Base-by-base conservation (phyloP, 495 filamentous ascomycete genomes). In the Penicillium maclennaniae region DNA sequence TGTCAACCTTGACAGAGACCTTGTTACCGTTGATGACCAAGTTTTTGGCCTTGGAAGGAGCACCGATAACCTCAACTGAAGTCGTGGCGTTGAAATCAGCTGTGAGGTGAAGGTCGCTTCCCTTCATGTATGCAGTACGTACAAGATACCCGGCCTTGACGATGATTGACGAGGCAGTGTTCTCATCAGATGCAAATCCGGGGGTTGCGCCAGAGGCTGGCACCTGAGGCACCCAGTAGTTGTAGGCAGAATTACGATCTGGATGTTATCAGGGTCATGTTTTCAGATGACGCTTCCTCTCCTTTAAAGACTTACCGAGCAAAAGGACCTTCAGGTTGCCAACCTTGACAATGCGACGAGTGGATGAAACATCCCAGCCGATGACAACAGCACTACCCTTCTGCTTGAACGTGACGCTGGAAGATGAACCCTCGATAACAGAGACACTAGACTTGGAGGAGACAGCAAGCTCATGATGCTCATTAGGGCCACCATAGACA, bases 61-160 rank as follows among this genome's bases (percentile, higher is more conserved):
- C 81, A 6, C 84, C 83, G 34, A 89, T 76, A 45, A 90, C 72
- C 53, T 90, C 85, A 10, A 91, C 69, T 0, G 74, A 65, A 0
- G 84, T 84, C 1, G 87, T 87, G 4, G 75, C 69, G 58, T 91
- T 91, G 65, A 90, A 77, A 59, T 92, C 88, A 7, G 84, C 88
- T 25, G 79, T 79, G 20, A 92, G 64, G 31, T 82, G 69, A 4
- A 90, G 68, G 12, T 74, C 71, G 7, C 52, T 61, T 12, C 78
- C 77, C 21, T 75, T 34, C 6, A 87, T 52, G 7, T 71, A 72
- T 1, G 83, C 85, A 7, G 73, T 82, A 14, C 88, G 82, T 26
- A 91, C 74, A n/a, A 92, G 83, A 60, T 91, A 91, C 6, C 86
- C 84, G 0, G 84, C 88, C 51, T 85, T 79, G 52, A 90, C 73